These are phyloP conservation scores for Hanseniaspora singularis DNA, from an alignment of 805 yeast genomes.

Conservation along the genomic window DNA sequence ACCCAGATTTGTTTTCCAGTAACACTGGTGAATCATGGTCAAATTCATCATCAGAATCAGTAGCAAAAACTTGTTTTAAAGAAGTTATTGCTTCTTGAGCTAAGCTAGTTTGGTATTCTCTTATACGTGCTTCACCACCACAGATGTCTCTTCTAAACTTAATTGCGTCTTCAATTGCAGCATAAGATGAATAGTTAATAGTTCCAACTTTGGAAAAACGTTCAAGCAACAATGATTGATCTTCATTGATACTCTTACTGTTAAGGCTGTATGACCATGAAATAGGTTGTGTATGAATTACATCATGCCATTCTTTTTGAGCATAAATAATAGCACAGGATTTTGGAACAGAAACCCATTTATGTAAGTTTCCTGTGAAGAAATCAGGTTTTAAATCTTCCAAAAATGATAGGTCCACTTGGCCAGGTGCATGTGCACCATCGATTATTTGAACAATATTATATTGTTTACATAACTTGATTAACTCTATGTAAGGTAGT, in stretches of 20 bases:
- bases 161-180: constrained; percentile 38
- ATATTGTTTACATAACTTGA: constrained; percentile 35
- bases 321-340: constrained; percentile 51
- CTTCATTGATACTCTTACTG: constrained; percentile 10
- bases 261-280: constrained; percentile 31
- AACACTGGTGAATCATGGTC: constrained; percentile 24
- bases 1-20: constrained; percentile 20
- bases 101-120: constrained; percentile 36
- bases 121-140: constrained; percentile 47
- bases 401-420: constrained; percentile 34
- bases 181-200: constrained; percentile 34
- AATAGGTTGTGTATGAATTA: constrained; percentile 47
- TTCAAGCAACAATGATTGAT: constrained; percentile 20
- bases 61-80: constrained; percentile 29
- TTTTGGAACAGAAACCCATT: constrained; percentile 52
- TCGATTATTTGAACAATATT: constrained; percentile 47
- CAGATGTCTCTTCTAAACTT: constrained; percentile 37
- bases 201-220: constrained; percentile 45
- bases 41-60: constrained; percentile 26
- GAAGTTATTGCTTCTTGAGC: constrained; percentile 35
- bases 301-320: constrained; percentile 37
- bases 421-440: constrained; percentile 63
- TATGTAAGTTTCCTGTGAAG: constrained; percentile 51
- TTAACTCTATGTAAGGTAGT: constrained; percentile 44
- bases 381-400: constrained; percentile 44